Evolutionary conservation across 2,329 filamentous ascomycete species (phyloP).

Genomic region (Rutstroemia sp.): DNA sequence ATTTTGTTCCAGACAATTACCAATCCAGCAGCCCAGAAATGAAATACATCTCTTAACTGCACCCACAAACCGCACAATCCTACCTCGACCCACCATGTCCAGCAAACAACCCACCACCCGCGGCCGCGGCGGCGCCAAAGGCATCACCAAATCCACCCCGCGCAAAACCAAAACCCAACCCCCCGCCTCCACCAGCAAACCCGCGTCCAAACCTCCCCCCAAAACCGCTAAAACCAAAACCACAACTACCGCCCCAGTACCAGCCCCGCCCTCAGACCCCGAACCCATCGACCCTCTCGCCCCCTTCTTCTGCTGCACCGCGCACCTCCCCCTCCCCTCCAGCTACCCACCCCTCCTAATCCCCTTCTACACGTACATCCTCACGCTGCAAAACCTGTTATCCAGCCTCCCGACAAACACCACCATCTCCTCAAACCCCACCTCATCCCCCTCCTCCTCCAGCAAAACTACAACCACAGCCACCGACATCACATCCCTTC

Average conservation of each 20-base stretch:
- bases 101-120: too few species aligned
- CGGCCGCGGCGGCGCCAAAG: too few species aligned
- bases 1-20: too few species aligned
- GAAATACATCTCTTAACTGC: too few species aligned
- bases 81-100: too few species aligned
- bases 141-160: too few species aligned
- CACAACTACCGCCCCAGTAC: background rate
- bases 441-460: too few species aligned
- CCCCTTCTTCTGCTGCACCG: background rate
- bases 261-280: background rate
- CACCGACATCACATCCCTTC: background rate
- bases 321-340: background rate
- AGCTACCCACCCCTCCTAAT: background rate
- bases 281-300: background rate
- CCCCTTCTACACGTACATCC: background rate
- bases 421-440: background rate
- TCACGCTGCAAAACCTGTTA: background rate
- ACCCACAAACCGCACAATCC: too few species aligned
- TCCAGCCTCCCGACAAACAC: background rate
- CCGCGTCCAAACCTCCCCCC: background rate
- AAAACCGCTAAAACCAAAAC: background rate
- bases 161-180: too few species aligned
- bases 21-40: too few species aligned
- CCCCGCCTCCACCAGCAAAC: too few species aligned
- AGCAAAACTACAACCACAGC: background rate